phyloP scores from a whole-genome alignment of 2,329 filamentous ascomycete genomes.

The Colletotrichum falcatum region DNA sequence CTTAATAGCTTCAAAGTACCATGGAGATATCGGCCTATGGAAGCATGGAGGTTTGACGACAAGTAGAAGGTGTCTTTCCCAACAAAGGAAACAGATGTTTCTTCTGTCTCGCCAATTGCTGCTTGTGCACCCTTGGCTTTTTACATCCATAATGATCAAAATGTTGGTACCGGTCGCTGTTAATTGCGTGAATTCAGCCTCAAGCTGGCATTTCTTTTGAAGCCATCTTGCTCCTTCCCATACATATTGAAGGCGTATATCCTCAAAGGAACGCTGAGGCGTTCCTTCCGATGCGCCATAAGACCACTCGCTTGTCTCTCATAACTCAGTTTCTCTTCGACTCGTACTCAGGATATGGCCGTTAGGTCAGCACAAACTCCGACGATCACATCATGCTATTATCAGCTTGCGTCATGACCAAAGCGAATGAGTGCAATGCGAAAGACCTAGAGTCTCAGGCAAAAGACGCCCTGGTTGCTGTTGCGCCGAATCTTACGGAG shows the following conservation, averaged over 20 bases:
- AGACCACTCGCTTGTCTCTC: no score
- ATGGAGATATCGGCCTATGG: background rate
- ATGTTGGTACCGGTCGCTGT: background rate
- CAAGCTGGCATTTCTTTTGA: background rate
- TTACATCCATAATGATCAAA: background rate
- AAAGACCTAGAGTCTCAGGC: background rate
- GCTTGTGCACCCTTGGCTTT: background rate
- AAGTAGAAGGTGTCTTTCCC: background rate
- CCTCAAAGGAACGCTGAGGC: no score
- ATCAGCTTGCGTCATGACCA: background rate
- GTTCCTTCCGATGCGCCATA: background rate
- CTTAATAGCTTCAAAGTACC: background rate
- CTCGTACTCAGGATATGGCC: no score
- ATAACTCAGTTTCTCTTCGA: background rate
- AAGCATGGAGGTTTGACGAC: fast-evolving
- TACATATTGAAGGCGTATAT: background rate
- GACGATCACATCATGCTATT: background rate
- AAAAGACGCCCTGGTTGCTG: background rate
- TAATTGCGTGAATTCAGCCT: background rate
- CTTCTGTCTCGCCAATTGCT: background rate
- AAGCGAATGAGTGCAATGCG: background rate
- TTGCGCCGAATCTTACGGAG: background rate
- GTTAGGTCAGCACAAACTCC: no score
- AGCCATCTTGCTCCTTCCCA: background rate
- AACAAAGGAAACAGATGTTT: background rate